Conservation (phyloP, 78 protist species). For the Mantamonas sphyraenae region DNA sequence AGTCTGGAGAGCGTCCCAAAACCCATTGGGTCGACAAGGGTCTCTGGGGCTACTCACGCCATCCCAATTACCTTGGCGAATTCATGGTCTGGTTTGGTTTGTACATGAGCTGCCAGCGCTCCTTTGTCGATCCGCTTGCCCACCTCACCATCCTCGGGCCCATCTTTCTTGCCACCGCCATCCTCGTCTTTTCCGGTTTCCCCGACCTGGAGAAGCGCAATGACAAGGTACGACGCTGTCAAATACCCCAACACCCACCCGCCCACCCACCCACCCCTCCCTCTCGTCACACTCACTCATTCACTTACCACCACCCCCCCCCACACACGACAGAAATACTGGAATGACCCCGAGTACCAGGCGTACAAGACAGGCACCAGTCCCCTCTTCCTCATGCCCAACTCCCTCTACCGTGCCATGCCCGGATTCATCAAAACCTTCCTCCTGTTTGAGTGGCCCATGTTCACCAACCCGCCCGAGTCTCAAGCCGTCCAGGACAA, state of each 20-base stretch:
- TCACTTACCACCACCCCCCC: too few species aligned
- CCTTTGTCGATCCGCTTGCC: not conserved
- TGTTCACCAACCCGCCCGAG: not conserved
- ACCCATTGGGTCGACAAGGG: not conserved
- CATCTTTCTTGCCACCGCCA: not conserved
- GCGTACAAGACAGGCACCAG: slow-evolving; percentile 5
- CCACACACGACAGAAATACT: too few species aligned
- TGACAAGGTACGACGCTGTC: too few species aligned
- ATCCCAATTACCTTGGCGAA: slow-evolving; percentile 31
- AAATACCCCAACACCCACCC: too few species aligned
- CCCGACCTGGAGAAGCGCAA: slow-evolving; percentile 19
- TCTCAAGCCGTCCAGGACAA: too few species aligned
- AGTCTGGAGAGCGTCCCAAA: too few species aligned
- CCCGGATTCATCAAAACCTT: not conserved
- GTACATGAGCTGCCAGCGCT: not conserved
- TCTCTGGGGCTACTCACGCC: slow-evolving; percentile 12
- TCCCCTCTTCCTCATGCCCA: not conserved
- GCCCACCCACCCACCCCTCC: too few species aligned
- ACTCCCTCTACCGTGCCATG: not conserved
- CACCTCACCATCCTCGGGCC: slow-evolving; percentile 4
- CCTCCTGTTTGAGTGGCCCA: not conserved
- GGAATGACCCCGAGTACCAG: not conserved
- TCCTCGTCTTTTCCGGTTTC: slow-evolving; percentile 10
- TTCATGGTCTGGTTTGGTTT: slow-evolving; percentile 4
- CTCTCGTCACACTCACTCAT: too few species aligned